Evolutionary conservation across 805 yeast genomes (phyloP), one percentile per base, ranked within the genome.

Genomic region (Babjeviella inositovora): DNA sequence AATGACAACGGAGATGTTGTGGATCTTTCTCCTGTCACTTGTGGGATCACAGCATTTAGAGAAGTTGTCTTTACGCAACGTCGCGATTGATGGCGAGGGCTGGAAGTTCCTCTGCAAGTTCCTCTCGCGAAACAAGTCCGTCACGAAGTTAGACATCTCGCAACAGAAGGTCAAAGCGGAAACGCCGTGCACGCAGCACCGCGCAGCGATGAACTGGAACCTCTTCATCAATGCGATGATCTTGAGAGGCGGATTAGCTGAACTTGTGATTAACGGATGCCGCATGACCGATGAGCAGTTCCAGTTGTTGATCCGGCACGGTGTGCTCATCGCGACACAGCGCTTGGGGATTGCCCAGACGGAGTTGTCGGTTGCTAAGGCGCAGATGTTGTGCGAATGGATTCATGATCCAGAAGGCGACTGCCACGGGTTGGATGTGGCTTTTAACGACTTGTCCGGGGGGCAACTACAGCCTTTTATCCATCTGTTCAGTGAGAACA

Each of bases 241-340:
- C 1, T 9, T 35, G 9, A 41, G 70, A 27, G 66, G 67, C 5
- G 73, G 74, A 0, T 52, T 66, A 16, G 71, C 63, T 36, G 74
- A 66, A 32, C 47, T 66, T 27, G 73, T 66, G 9, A 54, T 66
- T 23, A 64, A 66, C 32, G 73, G 74, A 2, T 66, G 71, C 35
- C 58, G 60, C 31, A 37, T 66, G 20, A 37, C 52, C 3, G 60
- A 57, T 28, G 43, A 39, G 3, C 52, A 46, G 17, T 64, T 64
- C 29, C 35, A 42, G 17, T 39, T 44, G 6, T 44, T 66, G 21
- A 48, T 66, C 13, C 41, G 41, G 6, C 45, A 43, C 13, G 66
- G 68, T 0, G 44, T 65, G 8, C 32, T 37, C 8, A 29, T 50
- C 12, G 43, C 50, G 9, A 66, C 74, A 1, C 53, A 51, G 38